A percentile compares a stretch with the other conserved stretches of the same genome.
Conservation (phyloP, 1,284 basidiomycete genomes). For the Cryptococcus neoformans region DNA sequence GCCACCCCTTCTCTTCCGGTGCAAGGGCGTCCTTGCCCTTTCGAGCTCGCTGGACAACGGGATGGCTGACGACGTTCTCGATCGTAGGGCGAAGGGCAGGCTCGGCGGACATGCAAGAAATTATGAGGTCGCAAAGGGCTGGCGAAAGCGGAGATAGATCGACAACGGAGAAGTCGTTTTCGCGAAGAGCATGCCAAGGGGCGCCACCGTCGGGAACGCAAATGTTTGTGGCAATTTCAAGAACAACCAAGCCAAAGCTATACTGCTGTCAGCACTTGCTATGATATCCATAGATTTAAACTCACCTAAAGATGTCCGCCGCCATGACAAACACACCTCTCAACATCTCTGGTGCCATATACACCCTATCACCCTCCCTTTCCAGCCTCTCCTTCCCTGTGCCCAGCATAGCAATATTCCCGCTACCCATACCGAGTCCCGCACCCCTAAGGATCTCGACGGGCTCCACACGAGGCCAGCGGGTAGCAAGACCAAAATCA, state of each 20-base stretch:
- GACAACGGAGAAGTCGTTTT: conserved; percentile 88
- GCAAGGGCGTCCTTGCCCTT: conserved; percentile 46
- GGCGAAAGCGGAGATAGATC: conserved; percentile 67
- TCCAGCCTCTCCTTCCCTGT: conserved; percentile 58
- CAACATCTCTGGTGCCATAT: conserved; percentile 97
- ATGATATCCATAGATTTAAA: neutral
- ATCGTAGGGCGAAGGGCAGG: conserved; percentile 63
- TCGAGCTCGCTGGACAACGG: conserved; percentile 67
- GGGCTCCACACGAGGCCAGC: conserved; percentile 64
- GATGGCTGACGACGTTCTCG: conserved; percentile 60
- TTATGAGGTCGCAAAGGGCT: conserved; percentile 68
- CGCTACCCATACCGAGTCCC: conserved; percentile 38
- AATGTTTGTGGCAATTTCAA: conserved; percentile 94
- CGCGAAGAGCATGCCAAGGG: conserved; percentile 89
- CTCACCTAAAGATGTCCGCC: conserved; percentile 94
- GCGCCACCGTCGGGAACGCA: conserved; percentile 94
- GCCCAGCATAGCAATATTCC: conserved; percentile 19
- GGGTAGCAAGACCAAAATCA: conserved; percentile 95
- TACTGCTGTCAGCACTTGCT: conserved; percentile 3
- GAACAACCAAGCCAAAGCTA: conserved; percentile 90
- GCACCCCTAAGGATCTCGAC: conserved; percentile 48
- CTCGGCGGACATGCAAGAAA: conserved; percentile 72
- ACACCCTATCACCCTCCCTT: conserved; percentile 94
- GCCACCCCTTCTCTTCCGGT: conserved; percentile 43
- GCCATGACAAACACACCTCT: conserved; percentile 87